A percentile compares a stretch with the other conserved stretches of the same genome.
Evolutionary conservation across 768 basidiomycete genomes (phyloP).

Genomic region (Phanerochaete sordida): DNA sequence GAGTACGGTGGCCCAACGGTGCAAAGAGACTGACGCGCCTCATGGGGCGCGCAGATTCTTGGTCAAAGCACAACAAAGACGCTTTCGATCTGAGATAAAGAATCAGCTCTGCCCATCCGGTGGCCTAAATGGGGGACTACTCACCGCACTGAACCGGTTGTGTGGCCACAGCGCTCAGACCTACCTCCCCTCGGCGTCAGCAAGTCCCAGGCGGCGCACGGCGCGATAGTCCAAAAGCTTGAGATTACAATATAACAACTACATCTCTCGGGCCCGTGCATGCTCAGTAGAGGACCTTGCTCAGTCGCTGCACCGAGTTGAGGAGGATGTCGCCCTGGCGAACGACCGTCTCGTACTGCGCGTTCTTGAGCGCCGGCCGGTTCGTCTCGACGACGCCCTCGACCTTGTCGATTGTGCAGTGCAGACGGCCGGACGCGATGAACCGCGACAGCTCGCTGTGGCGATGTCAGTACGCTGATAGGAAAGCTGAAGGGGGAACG

Average conservation of each 20-base stretch:
- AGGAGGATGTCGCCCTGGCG: conserved; percentile 89
- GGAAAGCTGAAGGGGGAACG: conserved; percentile 27
- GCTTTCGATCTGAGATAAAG: neutral
- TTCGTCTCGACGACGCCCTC: conserved; percentile 92
- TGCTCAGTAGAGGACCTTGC: conserved; percentile 71
- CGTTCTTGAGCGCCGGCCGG: conserved; percentile 68
- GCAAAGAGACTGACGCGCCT: neutral
- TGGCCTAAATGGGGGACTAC: neutral
- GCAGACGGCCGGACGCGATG: conserved; percentile 82
- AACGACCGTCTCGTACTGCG: conserved; percentile 90
- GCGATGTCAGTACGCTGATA: neutral
- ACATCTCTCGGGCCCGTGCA: neutral
- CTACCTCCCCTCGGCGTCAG: too few relatives aligned
- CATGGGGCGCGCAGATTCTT: neutral
- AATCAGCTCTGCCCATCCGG: neutral
- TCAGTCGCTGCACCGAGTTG: conserved; percentile 83
- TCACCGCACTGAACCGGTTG: too few relatives aligned
- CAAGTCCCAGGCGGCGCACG: neutral
- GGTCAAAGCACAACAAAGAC: neutral
- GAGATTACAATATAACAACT: neutral
- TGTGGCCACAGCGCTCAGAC: too few relatives aligned
- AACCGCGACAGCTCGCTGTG: conserved; percentile 85
- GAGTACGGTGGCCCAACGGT: neutral
- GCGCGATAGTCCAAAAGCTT: neutral
- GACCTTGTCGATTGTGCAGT: conserved; percentile 94